Evolutionary conservation across 257 asterid genomes (phyloP).

Genomic region (Gentiana straminea): DNA sequence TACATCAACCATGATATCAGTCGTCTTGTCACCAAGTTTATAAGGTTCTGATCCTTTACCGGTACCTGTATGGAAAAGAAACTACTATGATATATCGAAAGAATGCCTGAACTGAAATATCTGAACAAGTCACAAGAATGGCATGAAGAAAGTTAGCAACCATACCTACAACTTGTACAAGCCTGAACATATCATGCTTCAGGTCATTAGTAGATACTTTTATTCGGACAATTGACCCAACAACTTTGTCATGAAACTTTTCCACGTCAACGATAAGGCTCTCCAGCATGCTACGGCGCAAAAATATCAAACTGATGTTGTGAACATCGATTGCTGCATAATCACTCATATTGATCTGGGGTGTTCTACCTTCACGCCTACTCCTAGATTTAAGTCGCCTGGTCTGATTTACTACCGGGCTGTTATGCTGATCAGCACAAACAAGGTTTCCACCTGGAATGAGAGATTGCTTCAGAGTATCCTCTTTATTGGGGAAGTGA

Average conservation of each 20-base stretch:
- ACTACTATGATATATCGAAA: not conserved
- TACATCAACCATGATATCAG: slow-evolving; percentile 77
- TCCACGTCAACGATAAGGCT: slow-evolving; percentile 48
- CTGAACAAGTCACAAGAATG: not conserved
- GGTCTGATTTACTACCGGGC: slow-evolving; percentile 19
- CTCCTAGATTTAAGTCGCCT: slow-evolving; percentile 47
- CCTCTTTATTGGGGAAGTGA: slow-evolving; percentile 56
- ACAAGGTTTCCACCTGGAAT: slow-evolving; percentile 43
- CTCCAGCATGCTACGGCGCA: slow-evolving; percentile 71
- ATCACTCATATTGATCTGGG: slow-evolving; percentile 44
- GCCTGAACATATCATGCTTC: slow-evolving; percentile 74
- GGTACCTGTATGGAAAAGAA: slow-evolving; percentile 44
- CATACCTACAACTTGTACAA: slow-evolving; percentile 90
- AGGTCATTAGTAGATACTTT: slow-evolving; percentile 57
- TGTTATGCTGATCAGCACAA: slow-evolving; percentile 26
- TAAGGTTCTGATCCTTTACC: slow-evolving; percentile 47
- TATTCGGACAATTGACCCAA: slow-evolving; percentile 79
- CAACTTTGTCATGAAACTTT: slow-evolving; percentile 49
- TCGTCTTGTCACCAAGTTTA: slow-evolving; percentile 56
- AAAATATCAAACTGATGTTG: slow-evolving; percentile 69
- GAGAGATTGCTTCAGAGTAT: slow-evolving; percentile 27
- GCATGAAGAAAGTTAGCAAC: slow-evolving; percentile 8
- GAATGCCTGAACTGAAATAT: too few relatives aligned
- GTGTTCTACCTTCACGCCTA: slow-evolving; percentile 43
- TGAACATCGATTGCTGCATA: slow-evolving; percentile 84